Percentiles rank a stretch among this genome's conserved stretches.
Evolutionary conservation across 345 rosid genomes (phyloP).

Genomic region (Rhizophora mangle): DNA sequence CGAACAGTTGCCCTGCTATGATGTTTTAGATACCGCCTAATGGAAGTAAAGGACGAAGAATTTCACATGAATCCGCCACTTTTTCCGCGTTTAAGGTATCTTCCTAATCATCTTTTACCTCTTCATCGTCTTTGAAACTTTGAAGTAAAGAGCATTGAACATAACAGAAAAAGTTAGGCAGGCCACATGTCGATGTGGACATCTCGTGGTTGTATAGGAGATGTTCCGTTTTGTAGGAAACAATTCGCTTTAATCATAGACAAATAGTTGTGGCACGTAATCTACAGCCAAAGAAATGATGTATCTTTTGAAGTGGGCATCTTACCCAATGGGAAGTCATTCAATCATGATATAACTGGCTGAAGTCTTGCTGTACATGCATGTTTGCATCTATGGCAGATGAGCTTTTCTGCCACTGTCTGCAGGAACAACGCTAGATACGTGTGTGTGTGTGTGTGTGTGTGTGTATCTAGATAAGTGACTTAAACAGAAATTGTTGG

Average conservation of each 20-base stretch:
- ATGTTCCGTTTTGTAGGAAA: conserved; percentile 9
- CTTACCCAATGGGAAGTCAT: background rate
- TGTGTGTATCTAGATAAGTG: too few relatives aligned
- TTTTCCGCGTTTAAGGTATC: too few relatives aligned
- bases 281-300: background rate
- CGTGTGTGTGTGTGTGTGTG: too few relatives aligned
- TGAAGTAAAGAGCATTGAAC: background rate
- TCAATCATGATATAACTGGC: conserved; percentile 6
- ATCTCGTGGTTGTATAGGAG: background rate
- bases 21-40: too few relatives aligned
- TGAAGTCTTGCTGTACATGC: background rate
- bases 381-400: conserved; percentile 7
- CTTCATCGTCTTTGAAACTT: too few relatives aligned
- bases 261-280: background rate
- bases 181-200: conserved; percentile 8
- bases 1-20: too few relatives aligned
- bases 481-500: too few relatives aligned
- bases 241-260: conserved; percentile 10
- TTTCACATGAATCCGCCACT: too few relatives aligned
- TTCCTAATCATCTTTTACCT: too few relatives aligned
- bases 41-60: too few relatives aligned
- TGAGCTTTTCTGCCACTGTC: too few relatives aligned
- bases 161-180: conserved; percentile 14
- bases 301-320: background rate
- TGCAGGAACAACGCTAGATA: too few relatives aligned